Evolutionary conservation across 257 asterid species (phyloP).

Genomic region (Prunella vulgaris): DNA sequence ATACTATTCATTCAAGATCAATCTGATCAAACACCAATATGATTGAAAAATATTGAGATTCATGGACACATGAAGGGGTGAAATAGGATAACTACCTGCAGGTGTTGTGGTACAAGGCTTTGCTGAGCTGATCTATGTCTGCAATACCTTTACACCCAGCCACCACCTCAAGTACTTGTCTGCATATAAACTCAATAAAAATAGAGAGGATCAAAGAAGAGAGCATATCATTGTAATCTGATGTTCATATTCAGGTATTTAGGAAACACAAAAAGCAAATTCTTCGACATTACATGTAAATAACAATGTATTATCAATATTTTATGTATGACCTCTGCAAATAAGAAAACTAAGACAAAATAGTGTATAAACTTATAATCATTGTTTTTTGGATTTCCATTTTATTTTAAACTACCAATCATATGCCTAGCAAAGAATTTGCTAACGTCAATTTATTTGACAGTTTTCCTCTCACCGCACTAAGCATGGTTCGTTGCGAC

Average conservation of each 20-base stretch:
- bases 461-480: slow-evolving; percentile 55
- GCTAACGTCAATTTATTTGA: slow-evolving; percentile 10
- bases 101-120: slow-evolving; percentile 76
- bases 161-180: slow-evolving; percentile 96
- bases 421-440: background rate
- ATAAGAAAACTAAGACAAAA: background rate
- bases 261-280: background rate
- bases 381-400: background rate
- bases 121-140: slow-evolving; percentile 68
- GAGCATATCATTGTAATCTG: background rate
- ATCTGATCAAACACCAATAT: background rate
- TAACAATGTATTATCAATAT: background rate
- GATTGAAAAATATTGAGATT: background rate
- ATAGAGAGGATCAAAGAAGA: background rate
- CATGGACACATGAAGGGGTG: background rate
- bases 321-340: background rate
- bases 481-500: slow-evolving; percentile 94
- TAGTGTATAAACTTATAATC: background rate
- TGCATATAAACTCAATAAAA: slow-evolving; percentile 25
- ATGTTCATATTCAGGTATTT: background rate
- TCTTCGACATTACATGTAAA: background rate
- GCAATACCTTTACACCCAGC: slow-evolving; percentile 81
- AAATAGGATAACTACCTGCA: slow-evolving; percentile 53
- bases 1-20: too few species aligned
- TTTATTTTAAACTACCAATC: background rate